Conservation (phyloP, 176 grass and related monocot genomes). For the Aegilops tauschii region DNA sequence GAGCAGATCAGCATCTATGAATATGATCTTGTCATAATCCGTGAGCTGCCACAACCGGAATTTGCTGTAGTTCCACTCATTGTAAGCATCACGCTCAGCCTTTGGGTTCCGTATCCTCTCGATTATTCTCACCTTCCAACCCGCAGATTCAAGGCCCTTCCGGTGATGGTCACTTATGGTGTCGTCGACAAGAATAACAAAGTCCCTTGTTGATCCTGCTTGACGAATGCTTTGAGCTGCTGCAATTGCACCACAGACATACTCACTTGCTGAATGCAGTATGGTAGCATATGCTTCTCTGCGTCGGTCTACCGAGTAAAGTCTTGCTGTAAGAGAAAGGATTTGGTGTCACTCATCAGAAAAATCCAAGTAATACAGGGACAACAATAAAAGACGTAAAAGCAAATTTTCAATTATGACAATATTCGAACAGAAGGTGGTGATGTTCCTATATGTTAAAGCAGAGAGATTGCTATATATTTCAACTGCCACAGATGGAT, state of each 20-base stretch:
- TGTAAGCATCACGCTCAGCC: conserved; percentile 83
- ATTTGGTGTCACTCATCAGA: neutral
- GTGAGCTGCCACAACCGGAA: conserved; percentile 96
- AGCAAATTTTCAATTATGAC: neutral
- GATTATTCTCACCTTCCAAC: conserved; percentile 91
- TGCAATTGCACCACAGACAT: conserved; percentile 89
- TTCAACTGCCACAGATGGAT: neutral
- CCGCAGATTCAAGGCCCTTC: conserved; percentile 66
- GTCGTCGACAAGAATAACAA: conserved; percentile 82
- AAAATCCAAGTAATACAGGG: neutral
- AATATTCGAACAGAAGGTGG: neutral
- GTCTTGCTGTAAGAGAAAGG: conserved; percentile 53
- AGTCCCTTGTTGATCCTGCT: conserved; percentile 81
- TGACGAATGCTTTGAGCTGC: conserved; percentile 91
- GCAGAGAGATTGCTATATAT: neutral
- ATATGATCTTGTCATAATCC: conserved; percentile 97
- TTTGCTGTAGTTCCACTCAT: conserved; percentile 99
- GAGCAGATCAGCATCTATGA: conserved; percentile 91
- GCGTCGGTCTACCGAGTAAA: conserved; percentile 57
- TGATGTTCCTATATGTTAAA: neutral
- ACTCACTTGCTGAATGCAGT: conserved; percentile 80
- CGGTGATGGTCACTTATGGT: conserved; percentile 69
- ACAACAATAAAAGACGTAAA: neutral
- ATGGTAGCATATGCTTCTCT: conserved; percentile 90
- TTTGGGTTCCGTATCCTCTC: conserved; percentile 88